A percentile compares a stretch with the other conserved stretches of the same genome.
These are phyloP conservation scores for Neofusicoccum cordaticola DNA, from an alignment of 2,329 filamentous ascomycete species.

Conservation along the genomic window DNA sequence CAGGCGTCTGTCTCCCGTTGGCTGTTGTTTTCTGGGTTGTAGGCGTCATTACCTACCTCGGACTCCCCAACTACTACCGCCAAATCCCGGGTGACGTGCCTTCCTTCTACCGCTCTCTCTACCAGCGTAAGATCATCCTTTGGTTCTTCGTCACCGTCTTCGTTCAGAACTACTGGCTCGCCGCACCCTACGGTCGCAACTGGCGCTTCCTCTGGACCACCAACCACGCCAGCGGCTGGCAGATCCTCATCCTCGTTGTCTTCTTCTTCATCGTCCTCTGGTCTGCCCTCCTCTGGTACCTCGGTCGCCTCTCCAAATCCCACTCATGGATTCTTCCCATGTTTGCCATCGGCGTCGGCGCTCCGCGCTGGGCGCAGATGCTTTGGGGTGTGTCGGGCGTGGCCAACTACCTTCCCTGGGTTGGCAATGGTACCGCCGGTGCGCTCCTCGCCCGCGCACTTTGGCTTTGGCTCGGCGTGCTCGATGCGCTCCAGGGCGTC, in stretches of 20 bases:
- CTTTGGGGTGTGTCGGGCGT: conserved; percentile 63
- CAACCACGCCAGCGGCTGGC: conserved; percentile 55
- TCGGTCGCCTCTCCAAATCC: conserved; percentile 55
- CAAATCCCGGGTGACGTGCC: conserved; percentile 63
- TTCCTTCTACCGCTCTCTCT: conserved; percentile 62
- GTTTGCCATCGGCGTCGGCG: conserved; percentile 64
- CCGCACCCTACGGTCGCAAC: conserved; percentile 64
- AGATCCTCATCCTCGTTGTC: conserved; percentile 56
- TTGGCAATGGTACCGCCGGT: conserved; percentile 52
- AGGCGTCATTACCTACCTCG: conserved; percentile 55
- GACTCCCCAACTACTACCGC: conserved; percentile 66
- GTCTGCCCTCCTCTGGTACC: conserved; percentile 51
- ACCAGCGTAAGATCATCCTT: conserved; percentile 62
- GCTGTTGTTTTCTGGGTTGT: conserved; percentile 57
- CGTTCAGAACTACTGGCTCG: conserved; percentile 66
- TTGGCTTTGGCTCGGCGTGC: conserved; percentile 66
- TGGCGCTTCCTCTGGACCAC: conserved; percentile 64
- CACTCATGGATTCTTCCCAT: conserved; percentile 67
- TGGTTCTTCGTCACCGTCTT: conserved; percentile 66
- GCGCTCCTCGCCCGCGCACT: conserved; percentile 57
- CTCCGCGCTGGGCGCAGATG: conserved; percentile 66
- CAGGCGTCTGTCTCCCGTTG: conserved; percentile 42
- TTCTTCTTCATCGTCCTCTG: conserved; percentile 57
- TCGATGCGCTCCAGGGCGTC: conserved; percentile 64
- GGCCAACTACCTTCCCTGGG: conserved; percentile 63